These are phyloP conservation scores for Fraxinus platypoda DNA, from an alignment of 305 asterid genomes.

Conservation along the genomic window DNA sequence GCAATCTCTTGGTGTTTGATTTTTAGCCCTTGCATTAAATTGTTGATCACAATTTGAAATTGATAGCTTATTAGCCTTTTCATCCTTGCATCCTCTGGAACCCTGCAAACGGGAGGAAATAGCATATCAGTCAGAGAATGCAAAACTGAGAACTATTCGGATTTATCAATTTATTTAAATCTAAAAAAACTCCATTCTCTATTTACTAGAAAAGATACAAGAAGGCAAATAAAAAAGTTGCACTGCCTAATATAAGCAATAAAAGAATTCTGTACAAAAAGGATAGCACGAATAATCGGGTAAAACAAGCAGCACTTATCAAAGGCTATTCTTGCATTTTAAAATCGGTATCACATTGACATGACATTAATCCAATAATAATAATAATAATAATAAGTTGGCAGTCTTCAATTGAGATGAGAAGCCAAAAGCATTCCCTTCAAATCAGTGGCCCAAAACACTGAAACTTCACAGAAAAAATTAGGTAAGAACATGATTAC, in stretches of 20 bases:
- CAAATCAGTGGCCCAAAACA: neutral
- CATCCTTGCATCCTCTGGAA: neutral
- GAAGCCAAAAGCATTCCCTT: neutral
- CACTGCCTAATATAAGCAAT: neutral
- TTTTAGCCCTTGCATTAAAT: conserved; percentile 33
- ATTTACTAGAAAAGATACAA: neutral
- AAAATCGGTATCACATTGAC: neutral
- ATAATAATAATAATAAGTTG: neutral
- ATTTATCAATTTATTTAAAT: neutral
- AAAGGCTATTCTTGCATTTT: neutral
- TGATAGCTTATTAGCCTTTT: neutral
- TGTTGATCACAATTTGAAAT: neutral
- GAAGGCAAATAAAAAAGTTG: neutral
- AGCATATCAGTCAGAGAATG: neutral
- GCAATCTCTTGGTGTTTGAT: conserved; percentile 26
- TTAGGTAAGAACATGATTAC: neutral
- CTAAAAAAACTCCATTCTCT: neutral
- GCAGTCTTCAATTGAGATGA: neutral
- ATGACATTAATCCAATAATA: neutral
- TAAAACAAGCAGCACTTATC: neutral
- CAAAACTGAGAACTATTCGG: neutral
- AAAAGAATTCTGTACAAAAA: neutral
- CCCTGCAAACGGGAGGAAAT: neutral
- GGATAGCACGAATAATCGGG: neutral
- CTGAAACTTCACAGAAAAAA: neutral